Conservation (phyloP, 2,329 filamentous ascomycete genomes). For the Didymellaceae sp. region DNA sequence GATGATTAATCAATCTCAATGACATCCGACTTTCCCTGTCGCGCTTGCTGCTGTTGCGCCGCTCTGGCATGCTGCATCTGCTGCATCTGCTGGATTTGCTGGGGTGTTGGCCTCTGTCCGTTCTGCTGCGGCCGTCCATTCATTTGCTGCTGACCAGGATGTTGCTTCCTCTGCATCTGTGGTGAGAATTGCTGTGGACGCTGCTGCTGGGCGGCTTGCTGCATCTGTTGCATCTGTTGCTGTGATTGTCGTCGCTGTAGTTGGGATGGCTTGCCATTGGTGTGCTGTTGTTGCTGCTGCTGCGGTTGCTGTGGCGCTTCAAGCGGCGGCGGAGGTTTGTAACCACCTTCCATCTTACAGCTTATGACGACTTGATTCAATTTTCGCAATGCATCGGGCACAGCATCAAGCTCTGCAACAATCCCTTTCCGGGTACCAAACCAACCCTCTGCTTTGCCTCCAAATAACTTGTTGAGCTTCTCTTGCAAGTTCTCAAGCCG, state of each 20-base stretch:
- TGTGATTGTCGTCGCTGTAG: slow-evolving; percentile 17
- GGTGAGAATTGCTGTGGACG: slow-evolving; percentile 25
- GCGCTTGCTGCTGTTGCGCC: slow-evolving; percentile 4
- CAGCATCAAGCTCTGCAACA: slow-evolving; percentile 45
- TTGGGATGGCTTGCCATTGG: slow-evolving; percentile 10
- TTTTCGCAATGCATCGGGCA: slow-evolving; percentile 44
- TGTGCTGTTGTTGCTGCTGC: slow-evolving; percentile 9
- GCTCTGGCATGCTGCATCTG: slow-evolving; percentile 17
- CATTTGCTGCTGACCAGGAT: slow-evolving; percentile 2
- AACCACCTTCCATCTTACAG: slow-evolving; percentile 40
- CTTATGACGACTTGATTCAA: slow-evolving; percentile 48
- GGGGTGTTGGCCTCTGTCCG: slow-evolving; percentile 6
- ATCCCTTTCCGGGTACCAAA: slow-evolving; percentile 48
- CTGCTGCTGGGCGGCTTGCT: slow-evolving; percentile 13
- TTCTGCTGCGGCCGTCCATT: slow-evolving; percentile 8
- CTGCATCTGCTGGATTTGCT: slow-evolving; percentile 16
- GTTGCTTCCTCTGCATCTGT: slow-evolving; percentile 13
- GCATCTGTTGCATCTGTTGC: slow-evolving; percentile 15
- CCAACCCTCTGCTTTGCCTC: slow-evolving; percentile 42
- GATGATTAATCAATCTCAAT: slow-evolving; percentile 35
- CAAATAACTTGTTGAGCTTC: slow-evolving; percentile 45
- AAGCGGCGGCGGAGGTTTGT: slow-evolving; percentile 28
- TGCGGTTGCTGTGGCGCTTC: slow-evolving; percentile 13
- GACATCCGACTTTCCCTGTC: slow-evolving; percentile 18
- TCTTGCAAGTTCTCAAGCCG: slow-evolving; percentile 38